These are phyloP conservation scores for Nicotiana benthamiana DNA, from an alignment of 257 asterid genomes.

Conservation along the genomic window DNA sequence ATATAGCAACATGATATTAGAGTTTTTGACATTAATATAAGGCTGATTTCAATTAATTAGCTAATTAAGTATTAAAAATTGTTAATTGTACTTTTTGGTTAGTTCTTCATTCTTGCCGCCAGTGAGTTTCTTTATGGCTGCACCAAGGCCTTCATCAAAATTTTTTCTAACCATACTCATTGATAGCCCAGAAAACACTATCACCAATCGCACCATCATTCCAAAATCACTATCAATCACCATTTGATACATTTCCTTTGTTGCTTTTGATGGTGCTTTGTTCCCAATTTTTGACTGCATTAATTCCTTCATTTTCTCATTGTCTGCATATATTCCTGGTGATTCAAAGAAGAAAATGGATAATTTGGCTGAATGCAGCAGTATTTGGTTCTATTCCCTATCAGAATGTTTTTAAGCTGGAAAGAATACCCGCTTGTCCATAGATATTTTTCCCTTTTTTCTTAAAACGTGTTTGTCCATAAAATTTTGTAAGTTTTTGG, in stretches of 20 bases:
- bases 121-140: constrained; percentile 66
- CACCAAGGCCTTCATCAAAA: constrained; percentile 62
- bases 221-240: constrained; percentile 57
- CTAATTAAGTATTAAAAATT: background rate
- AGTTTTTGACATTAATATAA: background rate
- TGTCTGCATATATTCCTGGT: constrained; percentile 67
- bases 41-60: background rate
- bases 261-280: constrained; percentile 50
- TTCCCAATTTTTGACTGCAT: constrained; percentile 34
- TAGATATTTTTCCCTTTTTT: no score
- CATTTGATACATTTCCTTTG: constrained; percentile 57
- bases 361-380: background rate
- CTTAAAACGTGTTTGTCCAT: no score
- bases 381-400: no score
- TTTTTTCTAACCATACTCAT: constrained; percentile 66
- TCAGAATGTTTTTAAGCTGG: no score
- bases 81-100: constrained; percentile 37
- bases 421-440: no score
- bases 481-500: no score
- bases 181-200: constrained; percentile 58
- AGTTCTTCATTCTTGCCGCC: constrained; percentile 62
- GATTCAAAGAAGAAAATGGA: background rate
- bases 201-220: constrained; percentile 50
- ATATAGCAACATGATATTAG: constrained; percentile 11
- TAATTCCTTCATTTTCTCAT: constrained; percentile 43